Conservation (phyloP, 177 flowering plant genomes). For the Vitis hybrid region DNA sequence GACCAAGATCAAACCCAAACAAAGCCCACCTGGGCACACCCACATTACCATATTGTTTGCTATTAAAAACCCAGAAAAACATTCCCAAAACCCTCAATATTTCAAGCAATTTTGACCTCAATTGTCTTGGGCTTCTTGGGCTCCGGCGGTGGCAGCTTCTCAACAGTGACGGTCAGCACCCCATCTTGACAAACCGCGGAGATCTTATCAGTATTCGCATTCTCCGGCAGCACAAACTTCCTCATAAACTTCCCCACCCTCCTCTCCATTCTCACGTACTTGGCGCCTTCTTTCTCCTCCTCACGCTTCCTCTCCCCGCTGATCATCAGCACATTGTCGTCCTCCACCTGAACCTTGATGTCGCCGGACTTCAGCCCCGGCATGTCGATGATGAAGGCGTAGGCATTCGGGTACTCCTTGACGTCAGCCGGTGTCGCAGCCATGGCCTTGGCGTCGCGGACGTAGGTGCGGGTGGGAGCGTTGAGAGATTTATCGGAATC, state of each 20-base stretch:
- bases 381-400: conserved; percentile 29
- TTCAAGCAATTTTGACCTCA: conserved; percentile 32
- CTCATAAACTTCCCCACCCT: conserved; percentile 42
- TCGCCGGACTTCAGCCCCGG: conserved; percentile 35
- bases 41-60: too few relatives aligned
- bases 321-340: conserved; percentile 27
- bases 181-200: conserved; percentile 41
- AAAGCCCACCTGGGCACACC: too few relatives aligned
- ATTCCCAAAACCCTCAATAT: too few relatives aligned
- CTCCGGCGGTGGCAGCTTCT: conserved; percentile 52
- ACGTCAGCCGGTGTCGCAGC: conserved; percentile 34
- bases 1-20: too few relatives aligned
- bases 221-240: conserved; percentile 48
- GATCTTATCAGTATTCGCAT: conserved; percentile 31
- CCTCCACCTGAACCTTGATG: conserved; percentile 36
- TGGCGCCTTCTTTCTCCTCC: conserved; percentile 34
- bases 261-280: conserved; percentile 51
- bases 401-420: conserved; percentile 25
- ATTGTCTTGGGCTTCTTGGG: conserved; percentile 47
- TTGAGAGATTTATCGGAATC: conserved; percentile 4
- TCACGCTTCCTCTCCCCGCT: conserved; percentile 27
- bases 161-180: conserved; percentile 38
- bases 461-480: conserved; percentile 24
- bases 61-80: too few relatives aligned
- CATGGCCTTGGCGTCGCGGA: conserved; percentile 34